These are phyloP conservation scores for Globisporangium rhizosaccharum DNA, from an alignment of 352 stramenopile species.

Conservation along the genomic window DNA sequence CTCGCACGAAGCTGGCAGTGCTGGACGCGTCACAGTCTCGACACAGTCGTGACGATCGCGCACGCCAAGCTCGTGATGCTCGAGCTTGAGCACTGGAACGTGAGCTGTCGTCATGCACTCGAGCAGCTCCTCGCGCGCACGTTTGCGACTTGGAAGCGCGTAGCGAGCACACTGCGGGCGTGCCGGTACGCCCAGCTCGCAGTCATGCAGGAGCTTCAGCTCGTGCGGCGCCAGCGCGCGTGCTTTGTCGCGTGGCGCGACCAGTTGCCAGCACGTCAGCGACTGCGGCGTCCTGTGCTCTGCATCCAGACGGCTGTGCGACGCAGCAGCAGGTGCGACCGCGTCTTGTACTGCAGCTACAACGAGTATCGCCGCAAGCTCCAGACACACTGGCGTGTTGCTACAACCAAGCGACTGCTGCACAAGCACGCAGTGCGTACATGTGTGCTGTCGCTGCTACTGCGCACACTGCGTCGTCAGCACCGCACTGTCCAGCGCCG, in stretches of 20 bases:
- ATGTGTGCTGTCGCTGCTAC: constrained; percentile 14
- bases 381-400: constrained; percentile 4
- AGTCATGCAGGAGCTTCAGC: background rate
- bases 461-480: constrained; percentile 20
- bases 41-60: constrained; percentile 4
- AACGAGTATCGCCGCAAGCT: constrained; percentile 5
- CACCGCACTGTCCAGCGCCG: constrained; percentile 19
- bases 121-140: constrained; percentile 2
- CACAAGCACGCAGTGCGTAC: background rate
- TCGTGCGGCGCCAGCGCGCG: background rate
- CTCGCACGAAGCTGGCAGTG: constrained; percentile 4
- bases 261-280: background rate
- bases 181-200: background rate
- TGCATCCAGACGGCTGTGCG: constrained; percentile 10
- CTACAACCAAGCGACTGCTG: background rate
- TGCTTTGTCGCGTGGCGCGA: constrained; percentile 7
- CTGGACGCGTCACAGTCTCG: constrained; percentile 1
- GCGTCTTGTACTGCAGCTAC: constrained; percentile 9
- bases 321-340: background rate
- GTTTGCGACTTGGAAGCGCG: constrained; percentile 6
- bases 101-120: background rate
- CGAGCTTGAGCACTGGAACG: constrained; percentile 12
- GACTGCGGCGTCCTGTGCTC: constrained; percentile 6
- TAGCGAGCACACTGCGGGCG: background rate
- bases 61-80: constrained; percentile 10